These are phyloP conservation scores for Lomentospora prolificans DNA, from an alignment of 2,329 filamentous ascomycete genomes.

Conservation along the genomic window DNA sequence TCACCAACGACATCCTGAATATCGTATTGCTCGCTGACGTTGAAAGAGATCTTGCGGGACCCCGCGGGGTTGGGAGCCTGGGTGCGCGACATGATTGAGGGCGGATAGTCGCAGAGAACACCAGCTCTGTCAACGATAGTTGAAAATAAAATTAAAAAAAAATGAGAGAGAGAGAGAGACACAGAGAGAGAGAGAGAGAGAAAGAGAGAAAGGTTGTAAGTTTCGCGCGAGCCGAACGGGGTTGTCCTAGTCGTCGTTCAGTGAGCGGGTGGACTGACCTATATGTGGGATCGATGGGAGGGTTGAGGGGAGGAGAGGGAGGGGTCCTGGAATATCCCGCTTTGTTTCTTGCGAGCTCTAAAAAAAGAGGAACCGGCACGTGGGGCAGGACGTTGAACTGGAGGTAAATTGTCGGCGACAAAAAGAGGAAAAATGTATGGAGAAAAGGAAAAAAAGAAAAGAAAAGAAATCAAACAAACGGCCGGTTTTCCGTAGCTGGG, in stretches of 20 bases:
- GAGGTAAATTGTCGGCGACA: neutral
- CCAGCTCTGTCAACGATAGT: neutral
- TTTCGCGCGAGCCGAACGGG: neutral
- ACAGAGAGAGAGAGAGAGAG: neutral
- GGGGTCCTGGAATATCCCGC: conserved; percentile 1
- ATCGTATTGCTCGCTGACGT: conserved; percentile 98
- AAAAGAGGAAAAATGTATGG: neutral
- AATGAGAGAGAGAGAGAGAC: neutral
- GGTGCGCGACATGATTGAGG: conserved; percentile 42
- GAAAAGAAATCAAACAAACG: neutral
- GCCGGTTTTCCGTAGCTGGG: no score
- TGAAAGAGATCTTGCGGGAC: conserved; percentile 96
- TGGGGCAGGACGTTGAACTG: neutral
- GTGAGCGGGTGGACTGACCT: neutral
- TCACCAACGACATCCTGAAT: conserved; percentile 99
- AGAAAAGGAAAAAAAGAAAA: neutral
- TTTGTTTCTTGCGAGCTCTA: neutral
- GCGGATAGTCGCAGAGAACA: neutral
- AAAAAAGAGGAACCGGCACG: neutral
- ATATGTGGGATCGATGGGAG: neutral
- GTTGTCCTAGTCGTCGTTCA: neutral
- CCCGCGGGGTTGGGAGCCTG: conserved; percentile 47
- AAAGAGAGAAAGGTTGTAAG: neutral
- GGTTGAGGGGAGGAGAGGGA: conserved; percentile 3
- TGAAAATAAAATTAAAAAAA: no score